phyloP scores from a whole-genome alignment of 1,284 basidiomycete species.

The Chiua sp. region DNA sequence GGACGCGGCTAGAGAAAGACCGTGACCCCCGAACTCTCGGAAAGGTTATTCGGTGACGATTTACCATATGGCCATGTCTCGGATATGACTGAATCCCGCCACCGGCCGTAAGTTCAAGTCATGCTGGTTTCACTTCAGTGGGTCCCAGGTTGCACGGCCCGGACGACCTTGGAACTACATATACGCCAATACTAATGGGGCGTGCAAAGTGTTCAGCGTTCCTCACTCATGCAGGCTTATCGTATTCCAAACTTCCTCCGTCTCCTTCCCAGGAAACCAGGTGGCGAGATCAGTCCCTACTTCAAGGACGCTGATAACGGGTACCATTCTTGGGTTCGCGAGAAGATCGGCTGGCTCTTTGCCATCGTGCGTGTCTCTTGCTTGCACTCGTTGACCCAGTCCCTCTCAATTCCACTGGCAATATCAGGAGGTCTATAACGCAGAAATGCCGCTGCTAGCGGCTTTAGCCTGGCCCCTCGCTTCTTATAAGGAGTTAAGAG shows the following conservation, averaged over 20 bases:
- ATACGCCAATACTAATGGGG: slow-evolving; percentile 14
- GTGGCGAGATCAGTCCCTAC: slow-evolving; percentile 32
- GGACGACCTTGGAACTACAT: slow-evolving; percentile 20
- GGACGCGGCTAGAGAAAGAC: background rate
- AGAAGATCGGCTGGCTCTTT: slow-evolving; percentile 30
- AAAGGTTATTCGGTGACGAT: slow-evolving; percentile 1
- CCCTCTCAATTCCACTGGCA: background rate
- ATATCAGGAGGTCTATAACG: slow-evolving; percentile 33
- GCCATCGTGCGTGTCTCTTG: slow-evolving; percentile 24
- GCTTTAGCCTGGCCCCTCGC: slow-evolving; percentile 32
- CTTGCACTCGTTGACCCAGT: background rate
- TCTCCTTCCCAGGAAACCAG: slow-evolving; percentile 33
- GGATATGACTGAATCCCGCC: slow-evolving; percentile 6
- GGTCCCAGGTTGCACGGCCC: slow-evolving; percentile 1
- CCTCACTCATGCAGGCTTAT: slow-evolving; percentile 26
- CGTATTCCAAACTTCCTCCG: slow-evolving; percentile 31
- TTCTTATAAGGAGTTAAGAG: slow-evolving; percentile 27
- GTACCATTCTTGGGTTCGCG: slow-evolving; percentile 31
- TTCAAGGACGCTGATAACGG: slow-evolving; percentile 30
- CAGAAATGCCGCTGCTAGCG: slow-evolving; percentile 36
- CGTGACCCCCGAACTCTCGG: background rate
- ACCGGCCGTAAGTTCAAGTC: slow-evolving; percentile 2
- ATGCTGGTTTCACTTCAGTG: slow-evolving; percentile 23
- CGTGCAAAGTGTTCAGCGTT: background rate
- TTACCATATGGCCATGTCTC: slow-evolving; percentile 1